These are phyloP conservation scores for Euphrasia arctica DNA, from an alignment of 305 asterid genomes.

Conservation along the genomic window DNA sequence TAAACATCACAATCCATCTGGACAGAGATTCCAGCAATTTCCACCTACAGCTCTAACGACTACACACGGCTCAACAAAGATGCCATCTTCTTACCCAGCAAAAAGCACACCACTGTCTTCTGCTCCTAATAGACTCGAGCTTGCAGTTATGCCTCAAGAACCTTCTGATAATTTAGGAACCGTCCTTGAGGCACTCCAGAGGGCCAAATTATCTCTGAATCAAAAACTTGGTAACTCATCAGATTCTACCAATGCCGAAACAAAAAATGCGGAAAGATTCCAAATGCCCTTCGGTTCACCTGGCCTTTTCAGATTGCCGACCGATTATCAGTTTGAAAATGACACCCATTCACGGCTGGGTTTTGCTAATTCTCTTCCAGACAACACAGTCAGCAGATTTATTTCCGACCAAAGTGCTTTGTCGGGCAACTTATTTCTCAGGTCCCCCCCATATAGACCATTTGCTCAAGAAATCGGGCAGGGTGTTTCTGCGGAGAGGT, in stretches of 20 bases:
- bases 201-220: conserved; percentile 58
- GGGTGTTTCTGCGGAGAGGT: conserved; percentile 25
- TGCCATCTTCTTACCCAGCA: conserved; percentile 23
- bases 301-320: conserved; percentile 77
- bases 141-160: conserved; percentile 45
- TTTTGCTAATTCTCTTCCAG: conserved; percentile 31
- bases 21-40: conserved; percentile 22
- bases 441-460: conserved; percentile 31
- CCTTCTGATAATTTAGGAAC: conserved; percentile 42
- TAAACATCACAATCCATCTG: conserved; percentile 26
- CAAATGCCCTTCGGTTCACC: conserved; percentile 49
- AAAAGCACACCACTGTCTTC: conserved; percentile 16
- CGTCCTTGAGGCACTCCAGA: conserved; percentile 69
- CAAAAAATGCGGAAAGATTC: conserved; percentile 29
- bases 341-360: conserved; percentile 20
- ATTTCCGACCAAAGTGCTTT: conserved; percentile 32
- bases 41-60: conserved; percentile 14
- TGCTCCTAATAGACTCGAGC: conserved; percentile 35
- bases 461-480: background rate
- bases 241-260: conserved; percentile 30
- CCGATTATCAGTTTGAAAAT: conserved; percentile 45
- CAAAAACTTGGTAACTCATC: conserved; percentile 39
- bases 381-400: conserved; percentile 28
- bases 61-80: conserved; percentile 22
- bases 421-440: conserved; percentile 27